Conservation (phyloP, 2,329 filamentous ascomycete genomes). For the Pseudogymnoascus sp. region DNA sequence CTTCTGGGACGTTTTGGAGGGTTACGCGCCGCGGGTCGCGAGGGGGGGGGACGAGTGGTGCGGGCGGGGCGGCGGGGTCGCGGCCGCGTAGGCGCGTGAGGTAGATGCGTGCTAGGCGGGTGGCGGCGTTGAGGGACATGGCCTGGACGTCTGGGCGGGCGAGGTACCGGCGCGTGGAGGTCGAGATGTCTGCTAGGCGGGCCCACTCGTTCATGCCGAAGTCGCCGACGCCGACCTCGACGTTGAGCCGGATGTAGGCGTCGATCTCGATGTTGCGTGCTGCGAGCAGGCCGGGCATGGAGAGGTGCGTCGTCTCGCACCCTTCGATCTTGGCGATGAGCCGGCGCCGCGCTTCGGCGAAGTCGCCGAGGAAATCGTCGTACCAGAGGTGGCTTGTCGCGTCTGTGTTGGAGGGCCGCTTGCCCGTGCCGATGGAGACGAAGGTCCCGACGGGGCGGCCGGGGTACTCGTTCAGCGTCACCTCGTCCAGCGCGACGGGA, state of each 20-base stretch:
- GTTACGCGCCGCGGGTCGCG: conserved; percentile 10
- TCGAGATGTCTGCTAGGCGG: conserved; percentile 88
- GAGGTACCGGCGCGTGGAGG: conserved; percentile 78
- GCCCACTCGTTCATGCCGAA: conserved; percentile 99
- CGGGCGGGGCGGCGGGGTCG: background rate
- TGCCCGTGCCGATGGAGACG: conserved; percentile 88
- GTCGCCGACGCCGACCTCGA: conserved; percentile 90
- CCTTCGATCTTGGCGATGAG: conserved; percentile 91
- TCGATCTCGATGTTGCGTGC: conserved; percentile 75
- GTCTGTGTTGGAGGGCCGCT: conserved; percentile 60
- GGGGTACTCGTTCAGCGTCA: conserved; percentile 87
- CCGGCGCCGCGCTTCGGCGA: conserved; percentile 77
- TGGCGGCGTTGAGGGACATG: conserved; percentile 67
- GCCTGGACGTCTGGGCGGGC: conserved; percentile 62
- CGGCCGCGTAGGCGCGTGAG: conserved; percentile 47
- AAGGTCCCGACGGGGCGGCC: conserved; percentile 88
- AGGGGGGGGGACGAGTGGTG: background rate
- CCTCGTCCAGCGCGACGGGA: conserved; percentile 79
- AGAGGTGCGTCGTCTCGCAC: conserved; percentile 82
- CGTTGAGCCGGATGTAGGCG: conserved; percentile 94
- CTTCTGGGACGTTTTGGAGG: conserved; percentile 29
- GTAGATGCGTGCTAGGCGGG: conserved; percentile 76
- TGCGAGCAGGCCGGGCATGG: conserved; percentile 73
- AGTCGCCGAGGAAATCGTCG: conserved; percentile 77
- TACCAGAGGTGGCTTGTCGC: conserved; percentile 78